Percentiles rank a stretch among this genome's conserved stretches.
Evolutionary conservation across 257 asterid genomes (phyloP).

Genomic region (Solanum sparsipilum): DNA sequence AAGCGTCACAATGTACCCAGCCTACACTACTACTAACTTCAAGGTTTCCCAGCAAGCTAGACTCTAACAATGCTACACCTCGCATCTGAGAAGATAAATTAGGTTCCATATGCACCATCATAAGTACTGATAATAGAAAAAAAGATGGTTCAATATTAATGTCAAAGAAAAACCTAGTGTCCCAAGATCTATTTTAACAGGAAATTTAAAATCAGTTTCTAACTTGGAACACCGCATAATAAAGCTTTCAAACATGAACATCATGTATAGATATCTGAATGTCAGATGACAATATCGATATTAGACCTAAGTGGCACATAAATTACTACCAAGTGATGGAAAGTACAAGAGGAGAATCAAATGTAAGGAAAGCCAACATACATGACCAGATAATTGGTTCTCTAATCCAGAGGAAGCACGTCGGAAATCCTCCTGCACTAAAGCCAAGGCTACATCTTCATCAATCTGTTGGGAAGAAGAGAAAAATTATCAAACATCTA

Average conservation of each 20-base stretch:
- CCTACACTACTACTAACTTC: neutral
- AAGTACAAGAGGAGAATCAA: neutral
- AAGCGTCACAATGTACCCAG: neutral
- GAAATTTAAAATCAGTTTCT: neutral
- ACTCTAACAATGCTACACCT: neutral
- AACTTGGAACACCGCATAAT: neutral
- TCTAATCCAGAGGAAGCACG: constrained; percentile 27
- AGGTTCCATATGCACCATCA: neutral
- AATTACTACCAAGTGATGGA: neutral
- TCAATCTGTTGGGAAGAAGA: constrained; percentile 37
- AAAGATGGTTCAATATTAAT: neutral
- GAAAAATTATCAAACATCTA: neutral
- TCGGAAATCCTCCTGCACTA: constrained; percentile 34
- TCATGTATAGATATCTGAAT: neutral
- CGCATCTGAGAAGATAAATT: neutral
- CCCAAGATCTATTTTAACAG: neutral
- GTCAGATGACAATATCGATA: neutral
- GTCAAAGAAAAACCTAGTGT: neutral
- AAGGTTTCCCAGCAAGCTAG: neutral
- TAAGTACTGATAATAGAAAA: neutral
- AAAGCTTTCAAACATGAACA: neutral
- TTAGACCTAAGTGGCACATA: neutral
- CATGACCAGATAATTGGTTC: constrained; percentile 25
- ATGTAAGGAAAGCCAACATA: constrained; percentile 19
- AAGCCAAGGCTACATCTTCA: constrained; percentile 38